phyloP scores from a whole-genome alignment of 1,284 basidiomycete genomes.

The Boletellus dicymbophilus region DNA sequence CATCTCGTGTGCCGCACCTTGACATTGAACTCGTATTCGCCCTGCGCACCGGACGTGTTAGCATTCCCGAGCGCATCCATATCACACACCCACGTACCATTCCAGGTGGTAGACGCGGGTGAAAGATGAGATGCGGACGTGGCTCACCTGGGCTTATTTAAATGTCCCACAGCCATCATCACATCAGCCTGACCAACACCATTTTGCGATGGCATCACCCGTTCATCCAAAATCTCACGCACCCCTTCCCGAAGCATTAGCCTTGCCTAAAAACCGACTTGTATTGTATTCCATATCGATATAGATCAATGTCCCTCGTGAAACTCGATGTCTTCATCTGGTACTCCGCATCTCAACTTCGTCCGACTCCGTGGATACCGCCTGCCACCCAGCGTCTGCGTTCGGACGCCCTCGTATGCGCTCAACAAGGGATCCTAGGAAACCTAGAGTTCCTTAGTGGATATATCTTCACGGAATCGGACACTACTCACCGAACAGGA shows the following conservation, averaged over 20 bases:
- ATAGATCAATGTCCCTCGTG: too few species aligned
- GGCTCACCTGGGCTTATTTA: background rate
- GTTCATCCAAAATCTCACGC: constrained; percentile 15
- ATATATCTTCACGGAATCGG: constrained; percentile 1
- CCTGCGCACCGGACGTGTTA: constrained; percentile 13
- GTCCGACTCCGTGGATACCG: constrained; percentile 71
- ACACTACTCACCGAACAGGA: constrained; percentile 46
- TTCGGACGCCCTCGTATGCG: constrained; percentile 52
- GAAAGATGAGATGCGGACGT: background rate
- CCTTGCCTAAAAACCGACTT: too few species aligned
- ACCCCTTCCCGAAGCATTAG: background rate
- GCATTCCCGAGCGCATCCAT: background rate
- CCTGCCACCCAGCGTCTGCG: constrained; percentile 68
- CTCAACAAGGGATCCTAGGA: constrained; percentile 42
- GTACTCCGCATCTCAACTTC: constrained; percentile 57
- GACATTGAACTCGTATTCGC: constrained; percentile 30
- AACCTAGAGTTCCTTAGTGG: constrained; percentile 35
- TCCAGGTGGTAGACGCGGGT: background rate
- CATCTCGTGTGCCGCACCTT: constrained; percentile 21
- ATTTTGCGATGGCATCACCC: too few species aligned
- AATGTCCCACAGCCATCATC: background rate
- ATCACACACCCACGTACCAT: constrained; percentile 23
- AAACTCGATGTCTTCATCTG: background rate
- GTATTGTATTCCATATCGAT: too few species aligned
- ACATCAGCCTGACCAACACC: too few species aligned